Percentiles rank a stretch among this genome's conserved stretches.
These are phyloP conservation scores for Penicillium steckii DNA, from an alignment of 495 filamentous ascomycete species.

Conservation along the genomic window DNA sequence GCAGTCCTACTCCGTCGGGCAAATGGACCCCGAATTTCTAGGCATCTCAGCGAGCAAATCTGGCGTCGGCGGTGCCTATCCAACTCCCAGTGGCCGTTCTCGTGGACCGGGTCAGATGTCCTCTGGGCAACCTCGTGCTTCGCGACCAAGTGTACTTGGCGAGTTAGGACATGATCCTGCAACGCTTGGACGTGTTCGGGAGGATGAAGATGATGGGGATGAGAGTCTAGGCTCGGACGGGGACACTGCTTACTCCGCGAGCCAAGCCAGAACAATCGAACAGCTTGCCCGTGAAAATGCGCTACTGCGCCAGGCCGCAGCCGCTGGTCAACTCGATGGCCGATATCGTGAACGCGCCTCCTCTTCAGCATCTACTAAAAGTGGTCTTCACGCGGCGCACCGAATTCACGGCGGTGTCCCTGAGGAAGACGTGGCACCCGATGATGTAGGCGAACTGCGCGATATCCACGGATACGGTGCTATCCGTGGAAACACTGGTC, in stretches of 20 bases:
- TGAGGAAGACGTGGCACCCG: constrained; percentile 70
- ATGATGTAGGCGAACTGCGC: constrained; percentile 65
- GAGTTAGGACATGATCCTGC: constrained; percentile 71
- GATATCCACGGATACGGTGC: constrained; percentile 51
- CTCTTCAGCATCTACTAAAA: constrained; percentile 50
- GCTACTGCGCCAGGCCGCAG: constrained; percentile 61
- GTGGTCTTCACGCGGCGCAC: constrained; percentile 56
- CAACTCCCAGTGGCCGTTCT: constrained; percentile 41
- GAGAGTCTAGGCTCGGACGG: constrained; percentile 69
- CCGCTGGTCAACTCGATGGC: constrained; percentile 56
- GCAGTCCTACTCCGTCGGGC: constrained; percentile 95
- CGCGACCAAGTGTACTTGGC: constrained; percentile 81
- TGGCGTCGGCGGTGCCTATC: constrained; percentile 28
- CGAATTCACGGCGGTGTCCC: constrained; percentile 62
- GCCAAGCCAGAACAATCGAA: constrained; percentile 68
- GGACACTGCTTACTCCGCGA: constrained; percentile 52
- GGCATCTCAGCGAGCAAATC: constrained; percentile 44
- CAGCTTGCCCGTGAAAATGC: constrained; percentile 72
- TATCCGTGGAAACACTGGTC: constrained; percentile 44
- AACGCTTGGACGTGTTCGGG: constrained; percentile 73
- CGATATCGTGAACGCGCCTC: constrained; percentile 62
- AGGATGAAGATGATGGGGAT: constrained; percentile 75
- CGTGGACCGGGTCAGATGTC: constrained; percentile 58
- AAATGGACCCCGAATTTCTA: constrained; percentile 69
- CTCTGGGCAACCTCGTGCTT: constrained; percentile 76